Base-by-base conservation (phyloP, 306 rosid species). In the Sindora glabra region DNA sequence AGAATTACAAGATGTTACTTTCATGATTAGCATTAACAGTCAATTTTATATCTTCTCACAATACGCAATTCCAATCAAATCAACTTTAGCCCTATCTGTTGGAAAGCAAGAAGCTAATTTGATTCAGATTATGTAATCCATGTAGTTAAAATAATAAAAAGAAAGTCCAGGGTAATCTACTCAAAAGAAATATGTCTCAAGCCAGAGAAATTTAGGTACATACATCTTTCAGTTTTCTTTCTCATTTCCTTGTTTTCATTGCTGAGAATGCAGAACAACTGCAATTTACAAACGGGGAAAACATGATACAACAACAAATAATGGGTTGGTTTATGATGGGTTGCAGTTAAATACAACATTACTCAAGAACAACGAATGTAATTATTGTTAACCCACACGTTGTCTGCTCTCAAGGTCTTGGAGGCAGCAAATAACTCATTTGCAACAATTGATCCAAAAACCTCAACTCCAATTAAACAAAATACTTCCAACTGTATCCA, bases 361-460 rank as follows among this genome's bases (percentile, higher is more conserved):
- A 48, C 18, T 10, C 14, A 38, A 34, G 34, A 34, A 34, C 39
- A 46, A 51, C 24, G n/a, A 68, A 22, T 15, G 37, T 2, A 37
- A 7, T 27, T n/a, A 48, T 37, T 40, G 26, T 59, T 71, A 49
- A 46, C n/a, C n/a, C n/a, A n/a, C n/a, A n/a, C n/a, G n/a, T 48
- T 56, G 15, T 19, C 8, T 29, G 21, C 16, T 19, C n/a, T 45
- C 3, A 27, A 27, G 32, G 32, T 27, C 36, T 12, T 54, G 51
- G 48, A 29, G 5, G 49, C 65, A 67, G 74, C 34, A 59, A 73
- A 27, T 27, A 3, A 3, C 46, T 71, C 26, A 24, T 45, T 6
- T 17, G 41, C 74, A 60, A 72, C 65, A 47, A 61, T 30, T 14
- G 48, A 27, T 14, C 64, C 67, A 7, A 39, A 24, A 57, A 49